Evolutionary conservation across 1,284 basidiomycete species (phyloP), one percentile per base, ranked within the genome.

Genomic region (Rhodotorula sp.): DNA sequence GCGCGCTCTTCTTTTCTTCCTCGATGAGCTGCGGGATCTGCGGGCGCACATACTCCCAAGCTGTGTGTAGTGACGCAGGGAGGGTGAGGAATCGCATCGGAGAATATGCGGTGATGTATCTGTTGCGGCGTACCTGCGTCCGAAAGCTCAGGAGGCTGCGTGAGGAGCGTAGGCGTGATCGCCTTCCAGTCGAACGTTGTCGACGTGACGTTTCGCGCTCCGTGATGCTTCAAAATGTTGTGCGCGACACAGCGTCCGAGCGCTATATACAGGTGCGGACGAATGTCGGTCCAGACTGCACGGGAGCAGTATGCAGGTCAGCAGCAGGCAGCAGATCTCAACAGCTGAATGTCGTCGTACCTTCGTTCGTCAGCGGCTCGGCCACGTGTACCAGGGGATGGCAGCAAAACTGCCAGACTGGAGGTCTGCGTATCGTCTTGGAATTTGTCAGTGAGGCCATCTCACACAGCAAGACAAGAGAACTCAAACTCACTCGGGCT

Each of bases 291-390:
- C 58, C 59, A 66, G 58, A 53, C 64, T 66, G 51, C 37, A 10
- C 37, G 12, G 10, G 37, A 37, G 1, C 37, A 12, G 12, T 10
- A 37, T 10, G 37, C 37, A 1, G 37, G 37, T 42, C 37, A 42
- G 37, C 37, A 12, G 33, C 37, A 42, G 14, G 37, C 37, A 42
- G 37, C 37, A 42, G 37, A 12, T 12, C 33, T 33, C 33, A 7
- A 33, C 33, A 33, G 33, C 33, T 33, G 33, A 33, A 33, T 33
- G 37, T 1, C 1, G 37, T 3, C 37, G 37, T 42, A 69, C 67
- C 46, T 4, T 56, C 63, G 24, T 65, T 63, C 12, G 67, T 69
- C 26, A 69, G 22, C 24, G 67, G 54, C 29, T 62, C 67, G 0
- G 45, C 0, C 24, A 33, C 45, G 5, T 33, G n/a, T 18, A 62